A percentile compares a stretch with the other conserved stretches of the same genome.
These are phyloP conservation scores for Blastobotrys arbuscula DNA, from an alignment of 1,139 yeast species.

Conservation along the genomic window DNA sequence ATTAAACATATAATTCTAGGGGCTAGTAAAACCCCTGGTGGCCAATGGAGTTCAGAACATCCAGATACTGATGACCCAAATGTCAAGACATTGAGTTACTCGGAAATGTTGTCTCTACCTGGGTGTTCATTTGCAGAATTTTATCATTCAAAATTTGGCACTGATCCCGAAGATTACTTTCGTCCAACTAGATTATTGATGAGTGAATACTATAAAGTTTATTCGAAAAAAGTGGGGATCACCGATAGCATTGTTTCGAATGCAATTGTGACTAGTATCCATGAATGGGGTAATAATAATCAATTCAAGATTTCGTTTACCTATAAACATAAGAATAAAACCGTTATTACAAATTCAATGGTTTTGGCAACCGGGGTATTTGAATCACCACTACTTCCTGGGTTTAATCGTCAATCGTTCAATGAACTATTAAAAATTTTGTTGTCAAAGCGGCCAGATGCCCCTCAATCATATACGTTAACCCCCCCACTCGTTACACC, in stretches of 20 bases:
- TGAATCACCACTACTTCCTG: slow-evolving; percentile 20
- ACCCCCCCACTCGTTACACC: slow-evolving; percentile 20
- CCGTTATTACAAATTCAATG: slow-evolving; percentile 14
- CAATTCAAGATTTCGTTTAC: slow-evolving; percentile 1
- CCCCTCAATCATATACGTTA: slow-evolving; percentile 11
- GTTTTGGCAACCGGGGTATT: slow-evolving; percentile 34
- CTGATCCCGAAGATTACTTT: slow-evolving; percentile 21
- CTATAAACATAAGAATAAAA: background rate
- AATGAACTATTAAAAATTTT: background rate
- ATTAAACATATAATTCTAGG: slow-evolving; percentile 8
- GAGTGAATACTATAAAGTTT: slow-evolving; percentile 29
- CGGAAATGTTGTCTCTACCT: slow-evolving; percentile 36
- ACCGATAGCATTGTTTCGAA: slow-evolving; percentile 9
- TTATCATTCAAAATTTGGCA: slow-evolving; percentile 17
- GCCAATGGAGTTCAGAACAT: slow-evolving; percentile 32
- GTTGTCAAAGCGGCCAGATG: background rate
- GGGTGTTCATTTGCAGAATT: slow-evolving; percentile 30
- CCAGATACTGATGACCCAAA: slow-evolving; percentile 20
- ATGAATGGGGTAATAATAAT: slow-evolving; percentile 7
- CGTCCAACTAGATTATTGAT: slow-evolving; percentile 32
- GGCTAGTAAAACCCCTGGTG: slow-evolving; percentile 24
- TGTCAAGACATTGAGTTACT: slow-evolving; percentile 30
- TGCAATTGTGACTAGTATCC: slow-evolving; percentile 19
- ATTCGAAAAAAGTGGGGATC: slow-evolving; percentile 27
- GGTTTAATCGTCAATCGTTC: background rate